These are phyloP conservation scores for Austroboletus festivus DNA, from an alignment of 768 basidiomycete genomes.

Conservation along the genomic window DNA sequence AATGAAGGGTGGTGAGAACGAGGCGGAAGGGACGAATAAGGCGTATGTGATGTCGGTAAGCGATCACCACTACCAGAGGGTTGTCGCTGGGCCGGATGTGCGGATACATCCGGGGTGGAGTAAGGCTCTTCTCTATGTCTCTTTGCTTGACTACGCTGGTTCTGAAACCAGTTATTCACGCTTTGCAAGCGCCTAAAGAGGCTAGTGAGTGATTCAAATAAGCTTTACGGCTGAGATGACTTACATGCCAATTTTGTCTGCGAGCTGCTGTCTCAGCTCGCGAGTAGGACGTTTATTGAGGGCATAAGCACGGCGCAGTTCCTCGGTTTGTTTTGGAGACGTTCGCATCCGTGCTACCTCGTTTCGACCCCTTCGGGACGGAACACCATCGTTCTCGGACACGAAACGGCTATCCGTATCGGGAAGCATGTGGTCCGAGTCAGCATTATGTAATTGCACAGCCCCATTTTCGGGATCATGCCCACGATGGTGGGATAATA, in stretches of 20 bases:
- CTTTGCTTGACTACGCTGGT: slow-evolving; percentile 75
- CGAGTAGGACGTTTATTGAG: slow-evolving; percentile 63
- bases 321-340: slow-evolving; percentile 61
- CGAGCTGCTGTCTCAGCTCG: slow-evolving; percentile 63
- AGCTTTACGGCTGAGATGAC: slow-evolving; percentile 31
- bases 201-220: slow-evolving; percentile 22
- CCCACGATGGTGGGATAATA: slow-evolving; percentile 33
- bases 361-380: slow-evolving; percentile 30
- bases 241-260: slow-evolving; percentile 73
- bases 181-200: slow-evolving; percentile 69
- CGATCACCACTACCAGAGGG: slow-evolving; percentile 10
- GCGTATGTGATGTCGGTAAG: slow-evolving; percentile 7
- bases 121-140: slow-evolving; percentile 57
- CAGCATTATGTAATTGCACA: slow-evolving; percentile 35
- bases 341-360: slow-evolving; percentile 54
- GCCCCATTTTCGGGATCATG: slow-evolving; percentile 24
- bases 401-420: slow-evolving; percentile 50
- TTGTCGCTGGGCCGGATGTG: slow-evolving; percentile 10
- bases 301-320: slow-evolving; percentile 64
- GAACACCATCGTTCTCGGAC: slow-evolving; percentile 47
- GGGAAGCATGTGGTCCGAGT: slow-evolving; percentile 48
- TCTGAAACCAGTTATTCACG: slow-evolving; percentile 86
- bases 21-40: slow-evolving; percentile 20
- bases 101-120: slow-evolving; percentile 22
- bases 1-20: slow-evolving; percentile 33